Percentiles rank a stretch among this genome's conserved stretches.
These are phyloP conservation scores for Uncinocarpus reesii DNA, from an alignment of 2,329 filamentous ascomycete genomes.

Conservation along the genomic window DNA sequence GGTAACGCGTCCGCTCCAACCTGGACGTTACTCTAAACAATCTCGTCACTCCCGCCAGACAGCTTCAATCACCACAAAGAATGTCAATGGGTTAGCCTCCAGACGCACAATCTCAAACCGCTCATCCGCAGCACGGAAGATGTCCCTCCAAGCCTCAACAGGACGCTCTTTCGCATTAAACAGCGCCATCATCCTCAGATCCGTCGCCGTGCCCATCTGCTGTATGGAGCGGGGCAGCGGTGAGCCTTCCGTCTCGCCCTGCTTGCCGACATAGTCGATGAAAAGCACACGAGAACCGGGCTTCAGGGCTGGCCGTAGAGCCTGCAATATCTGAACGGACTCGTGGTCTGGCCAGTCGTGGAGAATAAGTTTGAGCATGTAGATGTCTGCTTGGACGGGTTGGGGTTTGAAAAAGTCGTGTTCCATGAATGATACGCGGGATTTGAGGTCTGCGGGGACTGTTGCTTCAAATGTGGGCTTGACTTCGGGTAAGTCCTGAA, in stretches of 20 bases:
- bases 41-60: conserved; percentile 11
- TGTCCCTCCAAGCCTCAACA: conserved; percentile 37
- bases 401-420: conserved; percentile 53
- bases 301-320: conserved; percentile 47
- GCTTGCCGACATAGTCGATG: conserved; percentile 27
- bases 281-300: conserved; percentile 41
- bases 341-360: conserved; percentile 52
- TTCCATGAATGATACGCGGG: conserved; percentile 30
- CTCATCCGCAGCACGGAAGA: conserved; percentile 40
- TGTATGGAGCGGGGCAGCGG: conserved; percentile 20
- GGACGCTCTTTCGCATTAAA: conserved; percentile 43
- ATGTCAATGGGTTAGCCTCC: conserved; percentile 12
- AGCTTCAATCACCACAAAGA: conserved; percentile 13
- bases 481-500: conserved; percentile 18
- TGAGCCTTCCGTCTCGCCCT: conserved; percentile 15
- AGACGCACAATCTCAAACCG: conserved; percentile 26
- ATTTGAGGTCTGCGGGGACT: conserved; percentile 10
- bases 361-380: conserved; percentile 51
- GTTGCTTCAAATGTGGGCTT: conserved; percentile 2
- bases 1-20: neutral
- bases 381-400: conserved; percentile 47
- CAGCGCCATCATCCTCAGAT: conserved; percentile 43
- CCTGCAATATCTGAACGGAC: conserved; percentile 40
- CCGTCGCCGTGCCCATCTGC: conserved; percentile 31
- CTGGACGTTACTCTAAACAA: no score